These are phyloP conservation scores for Psidium guajava DNA, from an alignment of 345 rosid genomes.

Conservation along the genomic window DNA sequence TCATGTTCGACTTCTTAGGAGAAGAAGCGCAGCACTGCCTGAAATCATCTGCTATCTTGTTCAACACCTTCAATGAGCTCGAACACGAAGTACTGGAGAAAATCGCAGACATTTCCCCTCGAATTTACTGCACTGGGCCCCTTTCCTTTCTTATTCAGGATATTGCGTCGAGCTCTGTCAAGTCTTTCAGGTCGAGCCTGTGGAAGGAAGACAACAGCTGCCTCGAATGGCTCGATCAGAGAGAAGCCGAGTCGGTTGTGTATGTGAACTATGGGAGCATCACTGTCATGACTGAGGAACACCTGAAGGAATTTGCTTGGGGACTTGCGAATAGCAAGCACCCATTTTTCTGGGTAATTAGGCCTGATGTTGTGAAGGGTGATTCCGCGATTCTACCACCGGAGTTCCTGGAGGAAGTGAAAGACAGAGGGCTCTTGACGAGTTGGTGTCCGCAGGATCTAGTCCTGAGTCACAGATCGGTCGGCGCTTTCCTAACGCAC, in stretches of 20 bases:
- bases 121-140: slow-evolving; percentile 21
- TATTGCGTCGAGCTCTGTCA: not conserved
- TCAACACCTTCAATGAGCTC: slow-evolving; percentile 29
- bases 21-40: slow-evolving; percentile 11
- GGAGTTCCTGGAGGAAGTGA: slow-evolving; percentile 8
- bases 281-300: slow-evolving; percentile 4
- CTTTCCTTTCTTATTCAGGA: slow-evolving; percentile 11
- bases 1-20: slow-evolving; percentile 10
- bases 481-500: slow-evolving; percentile 20
- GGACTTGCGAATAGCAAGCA: slow-evolving; percentile 22
- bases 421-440: slow-evolving; percentile 12
- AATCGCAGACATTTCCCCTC: slow-evolving; percentile 9
- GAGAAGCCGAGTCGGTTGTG: slow-evolving; percentile 6
- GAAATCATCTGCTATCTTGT: slow-evolving; percentile 17
- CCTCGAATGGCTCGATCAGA: slow-evolving; percentile 11
- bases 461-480: slow-evolving; percentile 12
- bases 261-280: slow-evolving; percentile 15
- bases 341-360: slow-evolving; percentile 22
- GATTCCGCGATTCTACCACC: slow-evolving; percentile 6
- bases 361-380: slow-evolving; percentile 15
- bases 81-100: slow-evolving; percentile 19
- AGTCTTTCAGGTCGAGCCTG: slow-evolving; percentile 1
- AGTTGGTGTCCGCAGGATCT: slow-evolving; percentile 20
- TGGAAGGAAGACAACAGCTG: slow-evolving; percentile 9
- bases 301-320: slow-evolving; percentile 26